Evolutionary conservation across 1,139 yeast genomes (phyloP).

Genomic region (Debaryomyces udenii): DNA sequence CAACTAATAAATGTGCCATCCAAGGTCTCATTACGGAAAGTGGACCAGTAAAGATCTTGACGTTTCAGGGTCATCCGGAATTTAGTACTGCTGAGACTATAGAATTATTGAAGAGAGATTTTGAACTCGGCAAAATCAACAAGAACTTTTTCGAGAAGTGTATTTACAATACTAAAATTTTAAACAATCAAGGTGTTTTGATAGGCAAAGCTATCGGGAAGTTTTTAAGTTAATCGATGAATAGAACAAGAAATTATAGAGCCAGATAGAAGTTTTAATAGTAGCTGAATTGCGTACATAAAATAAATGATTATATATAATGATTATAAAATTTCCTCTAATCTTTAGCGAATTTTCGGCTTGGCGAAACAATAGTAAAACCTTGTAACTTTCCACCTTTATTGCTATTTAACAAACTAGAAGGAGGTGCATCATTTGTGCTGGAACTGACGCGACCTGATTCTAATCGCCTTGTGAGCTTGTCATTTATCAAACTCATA

Average conservation of each 20-base stretch:
- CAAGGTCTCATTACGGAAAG: conserved; percentile 63
- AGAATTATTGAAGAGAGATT: conserved; percentile 27
- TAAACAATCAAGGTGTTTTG: conserved; percentile 39
- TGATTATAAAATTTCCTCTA: conserved; percentile 22
- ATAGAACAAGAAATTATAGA: conserved; percentile 7
- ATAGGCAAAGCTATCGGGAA: conserved; percentile 36
- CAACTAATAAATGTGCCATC: conserved; percentile 53
- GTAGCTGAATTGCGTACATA: background rate
- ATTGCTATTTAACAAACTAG: conserved; percentile 12
- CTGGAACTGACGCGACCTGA: conserved; percentile 4
- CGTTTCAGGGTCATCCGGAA: conserved; percentile 93
- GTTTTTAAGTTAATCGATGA: conserved; percentile 21
- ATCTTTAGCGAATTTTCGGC: conserved; percentile 26
- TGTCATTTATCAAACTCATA: conserved; percentile 37
- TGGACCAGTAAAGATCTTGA: conserved; percentile 48
- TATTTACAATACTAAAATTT: conserved; percentile 30
- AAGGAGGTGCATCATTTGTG: conserved; percentile 7
- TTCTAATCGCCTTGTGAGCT: conserved; percentile 31
- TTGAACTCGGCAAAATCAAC: conserved; percentile 20
- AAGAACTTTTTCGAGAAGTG: conserved; percentile 29
- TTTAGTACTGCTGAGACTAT: conserved; percentile 47
- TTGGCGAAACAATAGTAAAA: conserved; percentile 45
- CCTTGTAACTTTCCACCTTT: conserved; percentile 48
- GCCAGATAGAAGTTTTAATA: background rate
- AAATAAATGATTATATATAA: background rate